Base-by-base conservation (phyloP, 768 basidiomycete species). In the Boletus sensibilis region DNA sequence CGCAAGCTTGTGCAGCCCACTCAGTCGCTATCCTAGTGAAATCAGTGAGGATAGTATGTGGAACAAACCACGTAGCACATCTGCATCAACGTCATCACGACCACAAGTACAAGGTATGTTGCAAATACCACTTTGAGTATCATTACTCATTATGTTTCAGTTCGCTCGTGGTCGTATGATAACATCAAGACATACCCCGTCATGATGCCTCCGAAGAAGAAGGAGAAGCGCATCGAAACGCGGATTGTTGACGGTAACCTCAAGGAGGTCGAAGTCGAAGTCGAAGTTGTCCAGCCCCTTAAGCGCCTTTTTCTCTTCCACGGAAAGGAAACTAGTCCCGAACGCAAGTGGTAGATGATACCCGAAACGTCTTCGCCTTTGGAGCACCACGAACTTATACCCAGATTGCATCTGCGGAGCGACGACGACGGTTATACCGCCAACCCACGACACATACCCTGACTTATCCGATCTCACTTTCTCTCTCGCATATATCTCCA, bases 141-240 rank as follows among this genome's bases (percentile, higher is more conserved):
- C 38, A 11, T 53, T 29, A 10, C 66, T 59, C 34, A 67, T 39
- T 0, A 8, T 20, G n/a, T 31, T 45, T 40, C 55, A 88, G 87
- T 75, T 13, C 85, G 86, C 29, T 84, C 88, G 3, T 89, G 86
- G 87, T 88, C 87, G 2, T 90, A 89, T 64, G 87, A 88, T 63
- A 86, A 86, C 60, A 69, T 87, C 58, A 80, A 78, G 66, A 87
- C 84, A 4, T 90, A 90, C 61, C 83, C 85, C 16, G 74, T 83
- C 56, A 76, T 71, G 70, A 68, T 68, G 57, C 72, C 80, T 37
- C 82, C 80, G n/a, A 72, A 76, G 42, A 78, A 78, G 73, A 85
- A 76, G 68, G 82, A 83, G 73, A 74, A 74, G 59, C 76, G 76
- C 49, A 68, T 76, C 25, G 81, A 81, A 72, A 77, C 74, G 34